A percentile compares a stretch with the other conserved stretches of the same genome.
Evolutionary conservation across 345 rosid species (phyloP).

Genomic region (Noccaea caerulescens): DNA sequence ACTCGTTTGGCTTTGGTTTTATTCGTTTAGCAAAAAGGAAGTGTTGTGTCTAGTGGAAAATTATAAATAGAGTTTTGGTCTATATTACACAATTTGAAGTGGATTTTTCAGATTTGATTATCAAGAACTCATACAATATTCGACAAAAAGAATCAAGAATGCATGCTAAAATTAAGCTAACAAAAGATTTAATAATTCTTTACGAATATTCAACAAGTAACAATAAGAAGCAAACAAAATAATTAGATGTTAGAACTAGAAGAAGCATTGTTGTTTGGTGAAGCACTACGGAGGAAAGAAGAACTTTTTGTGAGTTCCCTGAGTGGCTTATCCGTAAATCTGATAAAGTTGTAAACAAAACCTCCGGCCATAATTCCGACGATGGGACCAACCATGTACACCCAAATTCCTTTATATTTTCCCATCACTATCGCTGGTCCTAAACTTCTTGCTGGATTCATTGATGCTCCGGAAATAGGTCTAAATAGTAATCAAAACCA

Average conservation of each 20-base stretch:
- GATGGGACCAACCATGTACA: conserved; percentile 61
- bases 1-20: background rate
- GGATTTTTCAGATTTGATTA: background rate
- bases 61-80: background rate
- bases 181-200: background rate
- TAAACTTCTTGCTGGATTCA: conserved; percentile 87
- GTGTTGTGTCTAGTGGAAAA: background rate
- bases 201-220: background rate
- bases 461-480: conserved; percentile 74
- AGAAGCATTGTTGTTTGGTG: background rate
- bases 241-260: conserved; percentile 21
- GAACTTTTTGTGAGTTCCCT: conserved; percentile 48
- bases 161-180: background rate
- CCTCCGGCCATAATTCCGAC: conserved; percentile 62
- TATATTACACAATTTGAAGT: background rate
- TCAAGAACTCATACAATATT: background rate
- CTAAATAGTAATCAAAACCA: conserved; percentile 36
- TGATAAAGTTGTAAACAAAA: conserved; percentile 55
- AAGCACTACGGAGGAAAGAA: conserved; percentile 33
- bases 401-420: conserved; percentile 59
- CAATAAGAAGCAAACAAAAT: background rate
- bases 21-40: background rate
- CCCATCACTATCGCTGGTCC: conserved; percentile 73
- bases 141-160: no score
- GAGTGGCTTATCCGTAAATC: conserved; percentile 60